phyloP scores from a whole-genome alignment of 2,329 filamentous ascomycete species.

The Aurifilum marmelostoma region DNA sequence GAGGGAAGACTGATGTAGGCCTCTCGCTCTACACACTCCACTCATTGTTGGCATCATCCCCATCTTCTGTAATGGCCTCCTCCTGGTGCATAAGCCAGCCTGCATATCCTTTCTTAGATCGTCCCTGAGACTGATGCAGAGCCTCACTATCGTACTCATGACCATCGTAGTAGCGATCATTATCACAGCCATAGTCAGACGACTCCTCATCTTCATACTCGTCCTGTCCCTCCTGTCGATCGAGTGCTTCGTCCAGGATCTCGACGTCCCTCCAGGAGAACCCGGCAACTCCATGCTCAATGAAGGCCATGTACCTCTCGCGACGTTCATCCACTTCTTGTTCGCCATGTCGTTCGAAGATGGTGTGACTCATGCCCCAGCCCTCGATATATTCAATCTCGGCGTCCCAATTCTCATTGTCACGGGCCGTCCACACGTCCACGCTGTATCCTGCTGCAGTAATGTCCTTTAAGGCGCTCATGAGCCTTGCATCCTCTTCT shows the following conservation, averaged over 20 bases:
- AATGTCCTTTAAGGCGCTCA: slow-evolving; percentile 7
- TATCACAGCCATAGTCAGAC: not conserved
- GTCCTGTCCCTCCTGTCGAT: not conserved
- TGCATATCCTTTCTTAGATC: not conserved
- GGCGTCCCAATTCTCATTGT: slow-evolving; percentile 7
- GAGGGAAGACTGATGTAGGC: slow-evolving; percentile 13
- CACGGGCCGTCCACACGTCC: slow-evolving; percentile 22
- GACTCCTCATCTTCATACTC: slow-evolving; percentile 3
- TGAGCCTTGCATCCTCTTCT: slow-evolving; percentile 14
- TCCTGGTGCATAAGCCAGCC: slow-evolving; percentile 26
- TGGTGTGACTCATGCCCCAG: not conserved
- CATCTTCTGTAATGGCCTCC: slow-evolving; percentile 20
- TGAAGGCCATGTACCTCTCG: slow-evolving; percentile 24
- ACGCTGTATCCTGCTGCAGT: slow-evolving; percentile 18
- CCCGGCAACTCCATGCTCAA: slow-evolving; percentile 21
- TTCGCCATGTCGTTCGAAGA: not conserved
- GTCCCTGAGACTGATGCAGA: not conserved
- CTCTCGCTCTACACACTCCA: not conserved
- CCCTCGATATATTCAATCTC: not conserved
- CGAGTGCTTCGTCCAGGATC: slow-evolving; percentile 7
- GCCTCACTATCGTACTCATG: not conserved
- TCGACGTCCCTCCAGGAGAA: slow-evolving; percentile 17
- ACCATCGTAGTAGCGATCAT: slow-evolving; percentile 4
- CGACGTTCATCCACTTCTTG: slow-evolving; percentile 1
- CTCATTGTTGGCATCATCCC: not conserved